Evolutionary conservation across 768 basidiomycete species (phyloP).

Genomic region (Stropharia rugosoannulata): DNA sequence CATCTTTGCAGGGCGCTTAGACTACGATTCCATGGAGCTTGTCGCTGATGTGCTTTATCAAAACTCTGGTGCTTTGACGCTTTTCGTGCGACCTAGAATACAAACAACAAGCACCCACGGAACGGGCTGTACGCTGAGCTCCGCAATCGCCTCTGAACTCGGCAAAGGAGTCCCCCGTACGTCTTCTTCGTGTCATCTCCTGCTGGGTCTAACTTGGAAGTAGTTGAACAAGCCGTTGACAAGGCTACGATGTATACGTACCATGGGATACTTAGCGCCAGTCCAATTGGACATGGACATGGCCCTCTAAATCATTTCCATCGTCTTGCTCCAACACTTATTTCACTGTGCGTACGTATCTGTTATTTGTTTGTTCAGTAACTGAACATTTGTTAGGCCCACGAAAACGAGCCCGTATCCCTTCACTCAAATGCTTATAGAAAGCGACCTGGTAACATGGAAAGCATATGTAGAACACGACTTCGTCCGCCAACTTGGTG

Average conservation of each 20-base stretch:
- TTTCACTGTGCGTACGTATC: slow-evolving; percentile 45
- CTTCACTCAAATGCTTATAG: slow-evolving; percentile 63
- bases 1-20: slow-evolving; percentile 32
- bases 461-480: slow-evolving; percentile 78
- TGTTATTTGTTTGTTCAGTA: neutral
- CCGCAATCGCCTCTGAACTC: slow-evolving; percentile 72
- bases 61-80: slow-evolving; percentile 30
- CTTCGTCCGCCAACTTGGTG: slow-evolving; percentile 76
- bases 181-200: neutral
- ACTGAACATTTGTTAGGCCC: slow-evolving; percentile 38
- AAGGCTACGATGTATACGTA: slow-evolving; percentile 73
- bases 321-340: slow-evolving; percentile 39
- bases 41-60: slow-evolving; percentile 69
- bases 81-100: slow-evolving; percentile 63
- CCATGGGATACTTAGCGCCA: slow-evolving; percentile 68
- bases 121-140: slow-evolving; percentile 90
- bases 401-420: slow-evolving; percentile 65
- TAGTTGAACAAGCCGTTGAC: slow-evolving; percentile 49
- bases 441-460: slow-evolving; percentile 56
- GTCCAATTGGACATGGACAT: slow-evolving; percentile 66
- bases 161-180: slow-evolving; percentile 49
- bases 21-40: slow-evolving; percentile 23
- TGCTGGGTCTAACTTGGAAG: neutral
- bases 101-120: slow-evolving; percentile 81
- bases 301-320: slow-evolving; percentile 91